Base-by-base conservation (phyloP, 805 yeast species). In the Yarrowia hollandica region DNA sequence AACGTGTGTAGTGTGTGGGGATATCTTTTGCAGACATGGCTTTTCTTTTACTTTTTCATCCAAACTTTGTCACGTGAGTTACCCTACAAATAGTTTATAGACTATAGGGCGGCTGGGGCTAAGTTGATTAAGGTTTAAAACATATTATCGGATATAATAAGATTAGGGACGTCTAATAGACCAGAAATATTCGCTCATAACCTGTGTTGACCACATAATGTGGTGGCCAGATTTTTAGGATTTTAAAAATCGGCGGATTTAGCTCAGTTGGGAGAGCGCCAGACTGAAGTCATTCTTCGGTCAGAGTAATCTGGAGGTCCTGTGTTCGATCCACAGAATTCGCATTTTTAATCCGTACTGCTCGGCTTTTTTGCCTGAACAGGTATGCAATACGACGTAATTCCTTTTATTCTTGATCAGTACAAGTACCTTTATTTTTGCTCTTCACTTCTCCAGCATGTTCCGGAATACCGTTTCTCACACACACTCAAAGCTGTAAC, bases 251-350 rank as follows among this genome's bases (percentile, higher is more conserved):
- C 22, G 8, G 63, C 61, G 62, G 60, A 48, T 60, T 69, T 68
- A 68, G 71, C 71, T 68, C 71, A 68, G 71, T 68, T 68, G 71
- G 71, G 71, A 68, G 71, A 68, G 81, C 73, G 61, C 71, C 73
- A 28, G 76, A 72, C 60, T 77, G 69, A 66, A 71, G 60, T 55
- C 34, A 35, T 26, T 34, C 57, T 50, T 33, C 21, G 22, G 38
- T 33, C 39, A 21, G 39, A 48, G 52, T 30, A 60, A 82, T 82
- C 86, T 83, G 86, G 79, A 83, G 87, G 88, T 83, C 86, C 84
- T 82, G 86, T 82, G 86, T 83, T 83, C 87, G 85, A 83, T 82
- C 87, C 87, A 82, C 87, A 82, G 71, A 68, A 65, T 59, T 69
- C 72, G 72, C 73, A 70, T 18, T 59, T 28, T 42, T n/a, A 31